Conservation (phyloP, 305 asterid species). For the Fraxinus latifolia region DNA sequence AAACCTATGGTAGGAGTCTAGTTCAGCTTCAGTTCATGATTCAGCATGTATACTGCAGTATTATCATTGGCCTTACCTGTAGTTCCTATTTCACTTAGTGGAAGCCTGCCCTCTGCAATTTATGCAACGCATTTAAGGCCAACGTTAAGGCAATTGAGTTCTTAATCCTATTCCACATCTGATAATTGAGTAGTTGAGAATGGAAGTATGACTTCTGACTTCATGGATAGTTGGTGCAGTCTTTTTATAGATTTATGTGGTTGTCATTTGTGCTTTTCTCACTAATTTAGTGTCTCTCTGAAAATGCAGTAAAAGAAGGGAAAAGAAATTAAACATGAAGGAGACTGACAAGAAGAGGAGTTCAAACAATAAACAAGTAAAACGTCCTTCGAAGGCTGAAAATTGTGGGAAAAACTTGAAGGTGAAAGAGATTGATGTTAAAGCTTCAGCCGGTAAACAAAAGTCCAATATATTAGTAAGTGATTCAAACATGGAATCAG, state of each 20-base stretch:
- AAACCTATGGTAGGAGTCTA: neutral
- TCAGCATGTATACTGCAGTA: neutral
- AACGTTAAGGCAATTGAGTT: neutral
- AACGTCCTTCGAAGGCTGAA: constrained; percentile 47
- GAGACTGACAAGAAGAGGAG: constrained; percentile 62
- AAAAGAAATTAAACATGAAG: constrained; percentile 48
- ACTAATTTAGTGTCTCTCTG: constrained; percentile 8
- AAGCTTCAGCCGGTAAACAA: constrained; percentile 37
- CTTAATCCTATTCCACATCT: neutral
- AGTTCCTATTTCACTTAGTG: neutral
- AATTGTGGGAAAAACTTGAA: constrained; percentile 43
- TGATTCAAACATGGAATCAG: constrained; percentile 44
- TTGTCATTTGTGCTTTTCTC: constrained; percentile 15
- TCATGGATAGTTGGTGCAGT: neutral
- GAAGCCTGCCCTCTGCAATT: neutral
- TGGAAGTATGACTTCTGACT: neutral
- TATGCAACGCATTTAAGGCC: neutral
- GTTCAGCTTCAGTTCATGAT: neutral
- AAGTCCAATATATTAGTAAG: constrained; percentile 35
- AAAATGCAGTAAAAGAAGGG: constrained; percentile 29
- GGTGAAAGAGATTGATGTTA: constrained; percentile 44
- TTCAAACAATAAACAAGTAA: constrained; percentile 46
- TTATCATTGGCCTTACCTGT: neutral
- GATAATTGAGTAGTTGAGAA: neutral
- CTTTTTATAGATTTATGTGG: neutral